Evolutionary conservation across 176 grass and related monocot genomes (phyloP).

Genomic region (Alopecurus myosuroides): DNA sequence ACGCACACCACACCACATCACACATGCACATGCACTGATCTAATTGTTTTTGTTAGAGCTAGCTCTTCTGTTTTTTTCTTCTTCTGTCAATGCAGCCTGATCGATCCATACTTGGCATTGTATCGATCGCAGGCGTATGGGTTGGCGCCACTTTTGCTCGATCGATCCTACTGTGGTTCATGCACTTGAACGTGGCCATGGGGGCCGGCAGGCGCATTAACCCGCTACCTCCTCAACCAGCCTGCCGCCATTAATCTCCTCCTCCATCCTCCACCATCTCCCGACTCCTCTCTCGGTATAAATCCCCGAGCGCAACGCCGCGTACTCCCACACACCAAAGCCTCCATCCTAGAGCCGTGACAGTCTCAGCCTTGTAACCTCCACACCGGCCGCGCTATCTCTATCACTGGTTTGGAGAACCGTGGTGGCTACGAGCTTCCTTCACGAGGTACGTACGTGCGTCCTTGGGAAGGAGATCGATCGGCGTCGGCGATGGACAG

Average conservation of each 20-base stretch:
- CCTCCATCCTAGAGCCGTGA: not conserved
- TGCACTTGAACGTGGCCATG: not conserved
- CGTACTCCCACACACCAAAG: not conserved
- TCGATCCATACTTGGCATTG: not conserved
- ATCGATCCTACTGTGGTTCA: not conserved
- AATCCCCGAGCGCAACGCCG: not conserved
- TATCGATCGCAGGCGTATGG: not conserved
- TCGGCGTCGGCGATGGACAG: not conserved
- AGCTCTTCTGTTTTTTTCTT: too few species aligned
- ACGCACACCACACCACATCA: too few species aligned
- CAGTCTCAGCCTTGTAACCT: not conserved
- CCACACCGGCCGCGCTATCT: not conserved
- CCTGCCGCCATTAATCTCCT: slow-evolving; percentile 12
- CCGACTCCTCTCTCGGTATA: slow-evolving; percentile 13
- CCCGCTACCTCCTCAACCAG: slow-evolving; percentile 19
- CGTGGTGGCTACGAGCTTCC: not conserved
- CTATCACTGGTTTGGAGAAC: not conserved
- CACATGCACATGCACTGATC: not conserved
- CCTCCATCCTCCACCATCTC: not conserved
- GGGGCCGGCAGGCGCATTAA: not conserved
- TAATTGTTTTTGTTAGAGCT: not conserved
- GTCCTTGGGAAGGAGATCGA: not conserved
- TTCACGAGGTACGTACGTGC: slow-evolving; percentile 6
- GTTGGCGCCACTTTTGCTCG: not conserved
- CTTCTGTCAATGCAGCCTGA: not conserved